phyloP scores from a whole-genome alignment of 2,329 filamentous ascomycete genomes.

The Cladophialophora bantiana region DNA sequence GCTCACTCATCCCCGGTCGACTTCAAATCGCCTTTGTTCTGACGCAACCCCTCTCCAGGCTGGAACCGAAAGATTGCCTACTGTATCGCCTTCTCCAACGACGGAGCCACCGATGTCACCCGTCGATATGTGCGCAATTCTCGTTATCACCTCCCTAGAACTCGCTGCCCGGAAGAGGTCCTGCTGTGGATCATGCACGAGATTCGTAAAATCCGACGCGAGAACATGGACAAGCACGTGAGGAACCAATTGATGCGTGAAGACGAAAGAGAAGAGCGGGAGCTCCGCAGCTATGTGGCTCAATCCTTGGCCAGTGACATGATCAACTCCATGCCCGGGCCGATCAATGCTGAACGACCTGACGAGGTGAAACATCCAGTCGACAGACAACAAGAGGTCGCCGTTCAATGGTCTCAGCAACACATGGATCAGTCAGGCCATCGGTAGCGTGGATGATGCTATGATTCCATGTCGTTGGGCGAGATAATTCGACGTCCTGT shows the following conservation, averaged over 20 bases:
- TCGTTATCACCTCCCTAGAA: constrained; percentile 70
- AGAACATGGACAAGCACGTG: constrained; percentile 85
- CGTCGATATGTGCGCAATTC: constrained; percentile 66
- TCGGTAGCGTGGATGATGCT: neutral
- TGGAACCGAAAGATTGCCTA: constrained; percentile 98
- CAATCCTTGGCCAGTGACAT: constrained; percentile 55
- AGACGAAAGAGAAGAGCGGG: constrained; percentile 57
- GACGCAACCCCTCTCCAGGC: constrained; percentile 53
- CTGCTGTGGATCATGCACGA: constrained; percentile 90
- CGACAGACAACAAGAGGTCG: constrained; percentile 41
- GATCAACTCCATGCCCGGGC: constrained; percentile 50
- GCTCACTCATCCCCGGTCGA: constrained; percentile 40
- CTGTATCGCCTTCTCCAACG: constrained; percentile 93
- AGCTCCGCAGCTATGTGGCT: constrained; percentile 54
- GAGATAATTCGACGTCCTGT: neutral
- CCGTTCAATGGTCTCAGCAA: constrained; percentile 32
- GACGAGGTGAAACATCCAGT: constrained; percentile 54
- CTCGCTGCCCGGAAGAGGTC: constrained; percentile 84
- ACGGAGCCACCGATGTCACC: constrained; percentile 75
- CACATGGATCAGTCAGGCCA: constrained; percentile 25
- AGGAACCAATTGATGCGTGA: constrained; percentile 60
- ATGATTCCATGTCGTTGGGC: neutral
- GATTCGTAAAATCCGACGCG: constrained; percentile 82
- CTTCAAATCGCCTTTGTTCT: neutral
- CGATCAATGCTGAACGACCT: constrained; percentile 35